Conservation (phyloP, 495 filamentous ascomycete genomes). For the Usnea hakonensis region DNA sequence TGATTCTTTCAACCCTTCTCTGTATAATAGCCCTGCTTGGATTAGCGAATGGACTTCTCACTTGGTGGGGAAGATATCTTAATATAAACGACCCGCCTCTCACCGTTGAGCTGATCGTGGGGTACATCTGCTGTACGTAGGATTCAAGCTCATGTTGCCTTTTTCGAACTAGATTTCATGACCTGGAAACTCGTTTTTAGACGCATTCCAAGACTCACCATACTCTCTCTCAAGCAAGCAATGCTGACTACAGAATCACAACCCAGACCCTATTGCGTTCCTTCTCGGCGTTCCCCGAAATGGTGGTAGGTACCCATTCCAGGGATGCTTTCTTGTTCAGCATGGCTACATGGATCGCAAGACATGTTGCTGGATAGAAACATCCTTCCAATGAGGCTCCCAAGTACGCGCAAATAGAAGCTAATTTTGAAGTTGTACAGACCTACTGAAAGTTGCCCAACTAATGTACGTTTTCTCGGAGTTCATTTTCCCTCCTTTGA, state of each 20-base stretch:
- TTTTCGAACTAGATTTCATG: no score
- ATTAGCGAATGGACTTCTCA: constrained; percentile 68
- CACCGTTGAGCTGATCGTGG: constrained; percentile 68
- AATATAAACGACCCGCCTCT: constrained; percentile 61
- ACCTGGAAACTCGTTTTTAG: no score
- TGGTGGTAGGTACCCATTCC: constrained; percentile 17
- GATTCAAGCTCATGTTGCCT: no score
- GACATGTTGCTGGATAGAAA: not conserved
- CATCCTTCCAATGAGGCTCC: not conserved
- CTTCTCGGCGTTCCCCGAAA: constrained; percentile 73
- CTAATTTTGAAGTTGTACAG: not conserved
- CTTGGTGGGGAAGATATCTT: constrained; percentile 83
- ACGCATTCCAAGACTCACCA: no score
- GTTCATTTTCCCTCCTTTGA: no score
- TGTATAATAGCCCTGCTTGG: constrained; percentile 79
- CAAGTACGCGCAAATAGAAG: not conserved
- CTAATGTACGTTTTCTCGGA: no score
- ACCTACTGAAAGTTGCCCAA: constrained; percentile 60
- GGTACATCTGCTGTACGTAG: constrained; percentile 81
- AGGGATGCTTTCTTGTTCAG: not conserved
- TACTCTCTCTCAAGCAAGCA: no score
- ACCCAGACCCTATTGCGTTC: constrained; percentile 77
- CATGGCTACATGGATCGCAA: not conserved
- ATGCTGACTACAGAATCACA: no score
- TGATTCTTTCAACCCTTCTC: constrained; percentile 70